Conservation (phyloP, 345 rosid genomes). For the Citrus inodora region DNA sequence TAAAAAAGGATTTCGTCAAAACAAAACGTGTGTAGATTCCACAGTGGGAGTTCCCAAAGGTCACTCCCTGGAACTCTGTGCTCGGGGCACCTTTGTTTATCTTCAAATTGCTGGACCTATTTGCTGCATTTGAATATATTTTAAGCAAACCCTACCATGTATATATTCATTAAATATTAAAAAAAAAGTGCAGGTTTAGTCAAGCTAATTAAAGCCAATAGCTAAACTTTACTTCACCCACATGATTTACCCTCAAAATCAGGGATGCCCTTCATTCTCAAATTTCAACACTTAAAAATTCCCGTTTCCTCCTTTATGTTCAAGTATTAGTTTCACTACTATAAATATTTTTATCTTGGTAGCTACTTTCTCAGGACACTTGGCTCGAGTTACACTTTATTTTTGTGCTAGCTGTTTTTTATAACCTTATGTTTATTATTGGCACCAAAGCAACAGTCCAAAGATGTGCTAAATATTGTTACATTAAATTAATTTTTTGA, state of each 20-base stretch:
- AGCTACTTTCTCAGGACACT: not conserved
- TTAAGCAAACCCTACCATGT: not conserved
- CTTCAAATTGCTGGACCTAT: not conserved
- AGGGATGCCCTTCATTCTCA: not conserved
- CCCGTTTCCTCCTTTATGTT: not conserved
- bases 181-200: not conserved
- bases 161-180: not conserved
- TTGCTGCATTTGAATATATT: not conserved
- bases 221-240: conserved; percentile 19
- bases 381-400: not conserved
- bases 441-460: not conserved
- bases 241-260: conserved; percentile 23
- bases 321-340: not conserved
- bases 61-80: conserved; percentile 30
- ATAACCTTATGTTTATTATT: not conserved
- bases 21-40: conserved; percentile 38
- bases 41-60: conserved; percentile 26
- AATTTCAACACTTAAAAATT: not conserved
- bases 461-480: not conserved
- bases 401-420: not conserved
- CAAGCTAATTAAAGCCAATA: conserved; percentile 7
- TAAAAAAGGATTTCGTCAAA: not conserved
- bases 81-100: conserved; percentile 12
- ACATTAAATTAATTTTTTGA: not conserved
- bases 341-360: not conserved